Evolutionary conservation across 106 monocot species (phyloP).

Genomic region (Agapanthus africanus): DNA sequence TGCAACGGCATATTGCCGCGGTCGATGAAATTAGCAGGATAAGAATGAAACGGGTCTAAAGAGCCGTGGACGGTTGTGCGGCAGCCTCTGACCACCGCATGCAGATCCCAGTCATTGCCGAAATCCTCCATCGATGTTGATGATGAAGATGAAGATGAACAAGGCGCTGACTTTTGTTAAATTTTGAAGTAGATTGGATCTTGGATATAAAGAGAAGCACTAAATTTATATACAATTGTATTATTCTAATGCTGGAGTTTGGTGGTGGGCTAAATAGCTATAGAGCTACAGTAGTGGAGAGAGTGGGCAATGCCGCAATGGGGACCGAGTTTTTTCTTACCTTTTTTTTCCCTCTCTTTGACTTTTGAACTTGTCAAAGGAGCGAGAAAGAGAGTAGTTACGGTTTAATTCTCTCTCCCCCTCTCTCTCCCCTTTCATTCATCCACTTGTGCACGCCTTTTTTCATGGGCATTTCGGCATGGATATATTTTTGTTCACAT

Average conservation of each 20-base stretch:
- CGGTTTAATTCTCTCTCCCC: neutral
- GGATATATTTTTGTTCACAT: no score
- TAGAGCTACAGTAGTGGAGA: neutral
- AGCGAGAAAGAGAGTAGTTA: slow-evolving; percentile 36
- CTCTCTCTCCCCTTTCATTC: neutral
- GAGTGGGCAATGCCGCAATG: neutral
- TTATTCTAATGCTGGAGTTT: neutral
- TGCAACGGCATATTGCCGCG: no score
- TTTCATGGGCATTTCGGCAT: no score
- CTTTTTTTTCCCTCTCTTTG: slow-evolving; percentile 16
- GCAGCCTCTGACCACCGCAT: slow-evolving; percentile 60
- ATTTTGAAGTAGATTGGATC: neutral
- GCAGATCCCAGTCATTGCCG: slow-evolving; percentile 46
- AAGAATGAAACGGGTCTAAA: neutral
- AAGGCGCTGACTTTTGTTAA: slow-evolving; percentile 23
- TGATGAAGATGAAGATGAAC: neutral
- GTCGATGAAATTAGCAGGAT: neutral
- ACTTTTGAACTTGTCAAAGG: slow-evolving; percentile 66
- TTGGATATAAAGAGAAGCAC: neutral
- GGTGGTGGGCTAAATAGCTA: neutral
- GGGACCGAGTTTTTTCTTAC: slow-evolving; percentile 1
- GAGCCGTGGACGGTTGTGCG: neutral
- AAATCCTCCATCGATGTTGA: neutral
- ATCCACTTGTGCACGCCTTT: no score
- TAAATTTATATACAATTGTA: neutral